Evolutionary conservation across 352 stramenopile species (phyloP).

Genomic region (Pythium guiyangense): DNA sequence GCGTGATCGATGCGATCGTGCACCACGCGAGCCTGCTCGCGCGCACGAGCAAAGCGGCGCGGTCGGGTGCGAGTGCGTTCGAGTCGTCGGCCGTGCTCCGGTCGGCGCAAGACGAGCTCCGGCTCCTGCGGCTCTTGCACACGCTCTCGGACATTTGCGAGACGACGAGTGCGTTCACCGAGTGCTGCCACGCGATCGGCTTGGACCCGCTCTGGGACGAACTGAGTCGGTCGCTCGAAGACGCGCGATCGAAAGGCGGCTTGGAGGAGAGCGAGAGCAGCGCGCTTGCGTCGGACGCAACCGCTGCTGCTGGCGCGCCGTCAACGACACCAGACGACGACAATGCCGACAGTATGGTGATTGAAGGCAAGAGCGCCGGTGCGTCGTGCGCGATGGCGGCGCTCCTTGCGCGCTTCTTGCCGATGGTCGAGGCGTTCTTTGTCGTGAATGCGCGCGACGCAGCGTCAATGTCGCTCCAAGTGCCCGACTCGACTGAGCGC

Average conservation of each 20-base stretch:
- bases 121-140: conserved; percentile 95
- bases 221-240: conserved; percentile 64
- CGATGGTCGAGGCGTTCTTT: conserved; percentile 98
- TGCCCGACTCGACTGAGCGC: conserved; percentile 68
- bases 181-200: conserved; percentile 65
- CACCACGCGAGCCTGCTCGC: conserved; percentile 48
- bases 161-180: conserved; percentile 61
- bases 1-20: conserved; percentile 69
- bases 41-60: conserved; percentile 15
- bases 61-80: conserved; percentile 18
- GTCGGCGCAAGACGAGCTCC: conserved; percentile 89
- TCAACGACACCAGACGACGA: conserved; percentile 40
- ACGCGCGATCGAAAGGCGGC: conserved; percentile 63
- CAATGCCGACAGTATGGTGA: conserved; percentile 65
- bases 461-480: conserved; percentile 64
- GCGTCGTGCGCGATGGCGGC: conserved; percentile 90
- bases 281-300: background rate
- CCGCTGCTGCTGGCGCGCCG: background rate
- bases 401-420: conserved; percentile 95
- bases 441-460: conserved; percentile 93
- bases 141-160: conserved; percentile 88
- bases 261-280: conserved; percentile 57
- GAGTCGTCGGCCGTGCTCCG: conserved; percentile 77
- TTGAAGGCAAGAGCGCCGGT: conserved; percentile 84
- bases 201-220: conserved; percentile 76